Evolutionary conservation across 805 yeast species (phyloP), one percentile per base, ranked within the genome.

Genomic region (Danielia reshetovae): DNA sequence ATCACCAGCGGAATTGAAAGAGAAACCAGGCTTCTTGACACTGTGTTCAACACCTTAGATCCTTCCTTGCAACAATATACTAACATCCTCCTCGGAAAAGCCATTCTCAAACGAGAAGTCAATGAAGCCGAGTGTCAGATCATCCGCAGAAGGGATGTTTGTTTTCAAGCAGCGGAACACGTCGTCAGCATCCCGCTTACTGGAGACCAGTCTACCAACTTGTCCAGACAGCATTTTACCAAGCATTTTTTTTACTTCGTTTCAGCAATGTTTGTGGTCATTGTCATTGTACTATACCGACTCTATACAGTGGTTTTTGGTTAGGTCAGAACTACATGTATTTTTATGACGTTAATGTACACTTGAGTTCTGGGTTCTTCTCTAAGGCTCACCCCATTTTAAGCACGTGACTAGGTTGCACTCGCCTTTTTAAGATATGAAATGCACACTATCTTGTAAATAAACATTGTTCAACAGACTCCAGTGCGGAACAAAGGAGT

Each of bases 111-210:
- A 45, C 43, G 60, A 31, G 62, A 59, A 5, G 48, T 67, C 21
- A 39, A 39, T 15, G 42, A 32, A 2, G 22, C 27, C 6, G 60
- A 59, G 16, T 66, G 71, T 42, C 59, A 52, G 35, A 43, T 65
- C 17, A 55, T 67, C 18, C 50, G 45, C 31, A 48, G 73, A 27
- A 44, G 73, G 32, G 60, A 59, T 10, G 50, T 67, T 5, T 67
- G 73, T 30, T 57, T 48, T 33, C 65, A 54, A 42, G 70, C 72
- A 2, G 68, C 68, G 2, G 70, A 63, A 31, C 61, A 62, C 36
- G 68, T 65, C 18, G 66, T 66, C 11, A 56, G 63, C 40, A 66
- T 67, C 21, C 72, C 72, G 7, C 53, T 65, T 18, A 52, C 62
- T 2, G 68, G 62, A 35, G 62, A 57, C 16, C 62, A 54, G 30